A percentile compares a stretch with the other conserved stretches of the same genome.
phyloP scores from a whole-genome alignment of 805 yeast species.

The Blastobotrys robertii region DNA sequence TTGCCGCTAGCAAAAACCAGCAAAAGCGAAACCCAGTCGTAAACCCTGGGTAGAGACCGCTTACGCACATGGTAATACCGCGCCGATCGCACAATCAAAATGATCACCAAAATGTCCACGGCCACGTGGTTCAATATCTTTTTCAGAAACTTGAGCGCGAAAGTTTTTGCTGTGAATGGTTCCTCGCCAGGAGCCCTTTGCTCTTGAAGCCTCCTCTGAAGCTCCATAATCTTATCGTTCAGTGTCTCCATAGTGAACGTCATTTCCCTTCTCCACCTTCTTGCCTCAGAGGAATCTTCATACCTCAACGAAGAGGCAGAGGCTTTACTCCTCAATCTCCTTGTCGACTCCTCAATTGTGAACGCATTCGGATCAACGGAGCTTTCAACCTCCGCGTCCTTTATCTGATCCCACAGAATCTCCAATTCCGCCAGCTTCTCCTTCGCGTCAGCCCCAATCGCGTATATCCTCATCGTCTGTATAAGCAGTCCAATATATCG shows the following conservation, averaged over 20 bases:
- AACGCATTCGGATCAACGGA: neutral
- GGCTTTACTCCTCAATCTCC: neutral
- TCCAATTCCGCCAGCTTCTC: conserved; percentile 61
- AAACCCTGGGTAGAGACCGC: no score
- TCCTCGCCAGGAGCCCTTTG: no score
- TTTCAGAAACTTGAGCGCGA: no score
- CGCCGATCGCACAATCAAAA: no score
- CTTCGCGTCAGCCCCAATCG: conserved; percentile 53
- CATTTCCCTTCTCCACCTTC: conserved; percentile 19
- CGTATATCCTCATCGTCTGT: conserved; percentile 62
- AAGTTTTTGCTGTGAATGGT: no score
- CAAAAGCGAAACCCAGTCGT: no score
- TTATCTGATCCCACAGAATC: conserved; percentile 47
- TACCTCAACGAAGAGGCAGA: neutral
- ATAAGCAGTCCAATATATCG: conserved; percentile 58
- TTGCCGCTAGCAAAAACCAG: no score
- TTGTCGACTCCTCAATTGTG: neutral
- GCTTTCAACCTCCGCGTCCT: conserved; percentile 4
- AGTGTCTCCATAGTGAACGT: conserved; percentile 22
- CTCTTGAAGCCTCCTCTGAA: no score
- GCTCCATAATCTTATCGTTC: conserved; percentile 15
- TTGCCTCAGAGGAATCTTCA: conserved; percentile 5
- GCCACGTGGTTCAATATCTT: no score
- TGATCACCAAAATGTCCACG: no score
- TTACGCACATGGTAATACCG: no score